Evolutionary conservation across 1,284 basidiomycete species (phyloP).

Genomic region (Meripilus lineatus): DNA sequence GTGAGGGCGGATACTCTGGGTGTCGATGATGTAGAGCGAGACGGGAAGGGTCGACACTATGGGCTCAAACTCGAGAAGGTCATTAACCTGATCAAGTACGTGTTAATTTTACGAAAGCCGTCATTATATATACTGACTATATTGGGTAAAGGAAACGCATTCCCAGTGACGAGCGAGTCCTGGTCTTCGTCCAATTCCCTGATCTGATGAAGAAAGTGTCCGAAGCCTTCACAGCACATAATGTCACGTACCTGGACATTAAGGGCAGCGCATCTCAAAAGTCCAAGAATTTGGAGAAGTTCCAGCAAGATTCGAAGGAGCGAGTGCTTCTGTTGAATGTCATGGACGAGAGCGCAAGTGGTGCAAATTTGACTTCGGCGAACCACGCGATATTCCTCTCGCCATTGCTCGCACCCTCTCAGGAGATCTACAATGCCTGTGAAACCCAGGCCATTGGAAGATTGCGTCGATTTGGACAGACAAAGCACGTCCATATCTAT

Average conservation of each 20-base stretch:
- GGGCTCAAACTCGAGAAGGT: constrained; percentile 88
- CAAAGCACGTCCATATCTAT: constrained; percentile 76
- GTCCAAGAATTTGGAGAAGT: constrained; percentile 78
- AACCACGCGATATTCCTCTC: constrained; percentile 96
- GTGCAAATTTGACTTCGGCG: constrained; percentile 88
- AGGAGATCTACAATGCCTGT: constrained; percentile 81
- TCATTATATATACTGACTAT: not conserved
- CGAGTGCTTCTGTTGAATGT: constrained; percentile 87
- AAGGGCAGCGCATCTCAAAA: constrained; percentile 73
- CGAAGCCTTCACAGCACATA: constrained; percentile 71
- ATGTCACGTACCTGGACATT: constrained; percentile 78
- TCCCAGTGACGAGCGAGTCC: constrained; percentile 73
- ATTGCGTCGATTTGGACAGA: constrained; percentile 82
- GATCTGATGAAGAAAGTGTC: constrained; percentile 89
- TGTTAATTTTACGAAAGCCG: constrained; percentile 11
- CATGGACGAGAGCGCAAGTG: constrained; percentile 91
- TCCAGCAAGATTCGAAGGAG: constrained; percentile 73
- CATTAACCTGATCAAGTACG: constrained; percentile 77
- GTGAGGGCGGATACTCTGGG: constrained; percentile 81
- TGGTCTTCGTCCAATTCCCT: constrained; percentile 93
- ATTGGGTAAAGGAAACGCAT: constrained; percentile 49
- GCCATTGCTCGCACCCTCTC: constrained; percentile 73
- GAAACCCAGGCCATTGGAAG: constrained; percentile 92
- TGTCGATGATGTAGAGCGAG: constrained; percentile 70
- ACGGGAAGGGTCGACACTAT: constrained; percentile 75